A percentile compares a stretch with the other conserved stretches of the same genome.
Conservation (phyloP, 2,329 filamentous ascomycete genomes). For the Neonectria punicea region DNA sequence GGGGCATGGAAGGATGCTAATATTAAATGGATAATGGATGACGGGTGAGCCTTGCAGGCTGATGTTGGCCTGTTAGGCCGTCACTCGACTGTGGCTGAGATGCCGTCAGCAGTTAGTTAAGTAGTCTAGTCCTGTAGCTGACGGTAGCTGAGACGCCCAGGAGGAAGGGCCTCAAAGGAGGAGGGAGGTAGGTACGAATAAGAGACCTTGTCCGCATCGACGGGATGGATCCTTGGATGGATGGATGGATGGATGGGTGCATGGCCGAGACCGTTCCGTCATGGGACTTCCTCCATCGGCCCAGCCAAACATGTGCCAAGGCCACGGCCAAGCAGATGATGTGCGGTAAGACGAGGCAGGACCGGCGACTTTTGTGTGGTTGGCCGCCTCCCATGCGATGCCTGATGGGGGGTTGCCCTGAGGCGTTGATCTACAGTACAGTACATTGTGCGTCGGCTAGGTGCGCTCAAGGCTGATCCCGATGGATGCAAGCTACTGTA, state of each 20-base stretch:
- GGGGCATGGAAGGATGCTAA: neutral
- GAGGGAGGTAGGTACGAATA: neutral
- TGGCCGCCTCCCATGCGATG: neutral
- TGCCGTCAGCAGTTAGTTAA: constrained; percentile 7
- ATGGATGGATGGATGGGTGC: no score
- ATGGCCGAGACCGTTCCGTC: neutral
- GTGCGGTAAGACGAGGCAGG: neutral
- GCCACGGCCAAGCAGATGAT: neutral
- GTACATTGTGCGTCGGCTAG: neutral
- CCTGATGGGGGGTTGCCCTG: neutral
- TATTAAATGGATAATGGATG: neutral
- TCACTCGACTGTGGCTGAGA: constrained; percentile 5
- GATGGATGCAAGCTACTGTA: no score
- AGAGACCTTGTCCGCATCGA: no score
- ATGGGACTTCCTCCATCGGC: neutral
- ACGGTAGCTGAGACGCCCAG: neutral
- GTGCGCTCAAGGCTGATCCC: no score
- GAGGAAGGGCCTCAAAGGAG: neutral
- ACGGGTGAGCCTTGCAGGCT: neutral
- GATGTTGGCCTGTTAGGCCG: neutral
- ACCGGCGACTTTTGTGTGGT: neutral
- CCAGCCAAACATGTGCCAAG: neutral
- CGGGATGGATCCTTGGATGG: no score
- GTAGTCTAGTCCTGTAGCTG: neutral
- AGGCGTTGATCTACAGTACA: neutral